phyloP scores from a whole-genome alignment of 73 alveolate genomes.

The Paramecium caudatum region DNA sequence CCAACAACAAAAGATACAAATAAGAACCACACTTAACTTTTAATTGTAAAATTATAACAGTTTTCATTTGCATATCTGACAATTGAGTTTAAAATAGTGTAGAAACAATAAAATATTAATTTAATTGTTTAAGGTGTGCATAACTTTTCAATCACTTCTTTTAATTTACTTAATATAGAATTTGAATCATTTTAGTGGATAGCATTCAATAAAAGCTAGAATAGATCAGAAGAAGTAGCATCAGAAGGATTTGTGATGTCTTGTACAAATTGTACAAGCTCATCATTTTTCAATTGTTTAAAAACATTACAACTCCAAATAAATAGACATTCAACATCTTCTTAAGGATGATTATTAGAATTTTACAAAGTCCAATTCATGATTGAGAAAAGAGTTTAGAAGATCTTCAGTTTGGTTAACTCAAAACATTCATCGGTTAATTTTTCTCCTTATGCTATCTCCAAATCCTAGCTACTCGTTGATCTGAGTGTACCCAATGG shows the following conservation, averaged over 20 bases:
- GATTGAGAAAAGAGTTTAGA: background rate
- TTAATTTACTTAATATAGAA: background rate
- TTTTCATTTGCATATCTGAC: constrained; percentile 42
- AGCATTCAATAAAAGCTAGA: background rate
- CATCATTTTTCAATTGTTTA: constrained; percentile 4
- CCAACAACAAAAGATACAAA: constrained; percentile 12
- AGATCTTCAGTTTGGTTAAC: background rate
- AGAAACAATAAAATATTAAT: constrained; percentile 20
- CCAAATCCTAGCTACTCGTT: constrained; percentile 49
- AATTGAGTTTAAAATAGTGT: background rate
- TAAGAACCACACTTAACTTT: constrained; percentile 14
- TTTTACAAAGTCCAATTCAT: constrained; percentile 31
- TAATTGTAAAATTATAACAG: background rate
- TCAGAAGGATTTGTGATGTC: constrained; percentile 32
- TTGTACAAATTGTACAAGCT: background rate
- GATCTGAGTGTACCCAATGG: constrained; percentile 64
- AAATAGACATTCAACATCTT: constrained; percentile 14
- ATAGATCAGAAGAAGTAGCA: background rate
- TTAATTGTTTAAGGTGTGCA: background rate
- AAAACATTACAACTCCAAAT: background rate
- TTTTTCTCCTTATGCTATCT: constrained; percentile 12
- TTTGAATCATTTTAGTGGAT: constrained; percentile 2
- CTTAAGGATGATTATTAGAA: background rate
- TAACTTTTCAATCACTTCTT: constrained; percentile 32
- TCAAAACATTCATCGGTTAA: constrained; percentile 58